Evolutionary conservation across 331 rosid genomes (phyloP), one percentile per base, ranked within the genome.

Genomic region (Rosa hybrid): DNA sequence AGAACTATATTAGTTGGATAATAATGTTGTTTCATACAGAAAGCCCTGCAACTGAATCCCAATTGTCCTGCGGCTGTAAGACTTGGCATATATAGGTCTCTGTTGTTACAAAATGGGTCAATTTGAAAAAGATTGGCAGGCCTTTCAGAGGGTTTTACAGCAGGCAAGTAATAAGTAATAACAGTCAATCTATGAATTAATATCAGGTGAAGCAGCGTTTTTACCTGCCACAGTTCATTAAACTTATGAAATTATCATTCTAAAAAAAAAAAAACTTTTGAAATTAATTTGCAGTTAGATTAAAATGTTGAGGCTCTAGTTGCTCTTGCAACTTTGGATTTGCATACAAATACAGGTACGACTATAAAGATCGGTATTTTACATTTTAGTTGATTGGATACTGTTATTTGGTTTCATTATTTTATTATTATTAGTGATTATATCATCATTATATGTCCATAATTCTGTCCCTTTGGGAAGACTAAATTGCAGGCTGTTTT

Each of bases 31-130:
- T 75, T 69, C 17, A 68, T 39, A 59, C 80, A 95, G 99, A 91
- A 97, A 91, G 99, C 96, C 70, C 81, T 90, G 93, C 90, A 74
- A 91, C 98, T 91, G 54, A 88, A 87, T 86, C 97, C 97, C 39
- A 48, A 74, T 80, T 91, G 98, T 85, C 99, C 99, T n/a, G 97
- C 98, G 17, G 93, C 97, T 87, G 96, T 93, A 73, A 95, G 99
- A 85, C 99, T 95, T 80, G 99, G 99, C 81, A 34, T 34, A 34
- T 34, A 90, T 95, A 51, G 99, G 97, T 81, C 96, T 95, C 48
- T 95, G 99, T 78, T 92, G 98, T 81, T 95, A 95, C 91, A 91
- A 91, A 78, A 88, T 95, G 85, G 97, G 93, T 85, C 99, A 95
- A 81, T 89, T 89, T 87, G 98, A 90, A 44, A 95, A 95, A 86